Conservation (phyloP, 805 yeast species). For the Dipodascopsis uninucleata region DNA sequence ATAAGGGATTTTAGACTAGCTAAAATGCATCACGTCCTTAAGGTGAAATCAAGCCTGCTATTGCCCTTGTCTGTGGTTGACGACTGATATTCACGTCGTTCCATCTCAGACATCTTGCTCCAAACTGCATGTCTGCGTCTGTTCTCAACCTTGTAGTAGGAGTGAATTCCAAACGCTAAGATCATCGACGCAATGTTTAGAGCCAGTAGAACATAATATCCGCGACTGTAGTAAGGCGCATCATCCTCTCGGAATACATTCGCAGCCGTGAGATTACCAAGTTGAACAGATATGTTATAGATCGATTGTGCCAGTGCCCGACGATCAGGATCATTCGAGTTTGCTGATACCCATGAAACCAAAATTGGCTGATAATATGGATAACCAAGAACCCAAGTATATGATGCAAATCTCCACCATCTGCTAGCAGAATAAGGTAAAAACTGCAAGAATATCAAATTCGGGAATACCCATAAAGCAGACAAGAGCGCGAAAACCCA, state of each 20-base stretch:
- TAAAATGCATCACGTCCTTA: too few relatives aligned
- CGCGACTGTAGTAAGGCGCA: constrained; percentile 56
- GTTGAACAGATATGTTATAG: constrained; percentile 62
- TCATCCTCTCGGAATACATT: constrained; percentile 57
- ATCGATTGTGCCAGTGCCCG: constrained; percentile 64
- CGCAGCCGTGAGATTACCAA: constrained; percentile 52
- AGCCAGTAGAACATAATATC: constrained; percentile 43
- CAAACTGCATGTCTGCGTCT: constrained; percentile 46
- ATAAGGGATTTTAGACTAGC: too few relatives aligned
- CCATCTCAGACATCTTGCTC: constrained; percentile 47
- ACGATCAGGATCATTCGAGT: constrained; percentile 57
- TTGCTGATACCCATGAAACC: constrained; percentile 59
- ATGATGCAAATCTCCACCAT: constrained; percentile 25
- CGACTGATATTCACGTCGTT: constrained; percentile 47
- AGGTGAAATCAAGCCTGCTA: constrained; percentile 51
- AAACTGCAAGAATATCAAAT: constrained; percentile 31
- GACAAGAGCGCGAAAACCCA: constrained; percentile 24
- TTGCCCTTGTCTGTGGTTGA: constrained; percentile 52
- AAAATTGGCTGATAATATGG: constrained; percentile 52
- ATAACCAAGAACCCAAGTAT: constrained; percentile 40
- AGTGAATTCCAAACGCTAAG: constrained; percentile 30
- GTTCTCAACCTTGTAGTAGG: constrained; percentile 37
- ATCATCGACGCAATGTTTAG: constrained; percentile 29
- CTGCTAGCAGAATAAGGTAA: constrained; percentile 21
- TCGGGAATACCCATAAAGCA: constrained; percentile 26